phyloP scores from a whole-genome alignment of 306 rosid species.

The Cucumis sativus region DNA sequence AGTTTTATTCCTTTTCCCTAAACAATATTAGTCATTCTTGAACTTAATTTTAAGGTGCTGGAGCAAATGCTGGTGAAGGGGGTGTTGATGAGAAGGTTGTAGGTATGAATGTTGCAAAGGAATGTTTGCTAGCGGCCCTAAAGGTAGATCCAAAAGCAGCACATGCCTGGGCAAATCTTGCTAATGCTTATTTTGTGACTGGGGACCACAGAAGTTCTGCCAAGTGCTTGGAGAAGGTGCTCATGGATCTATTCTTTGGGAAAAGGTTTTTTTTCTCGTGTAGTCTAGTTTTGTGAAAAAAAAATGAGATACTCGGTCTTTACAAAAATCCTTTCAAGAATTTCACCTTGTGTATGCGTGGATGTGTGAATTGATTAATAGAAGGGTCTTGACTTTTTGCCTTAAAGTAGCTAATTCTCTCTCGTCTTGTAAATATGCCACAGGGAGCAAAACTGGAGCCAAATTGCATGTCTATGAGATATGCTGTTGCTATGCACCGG shows the following conservation, averaged over 20 bases:
- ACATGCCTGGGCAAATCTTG: slow-evolving; percentile 88
- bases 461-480: slow-evolving; percentile 83
- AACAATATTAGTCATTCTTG: not conserved
- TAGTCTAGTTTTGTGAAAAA: not conserved
- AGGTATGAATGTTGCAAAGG: slow-evolving; percentile 73
- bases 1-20: not conserved
- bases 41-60: slow-evolving; percentile 51
- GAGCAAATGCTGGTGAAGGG: slow-evolving; percentile 66
- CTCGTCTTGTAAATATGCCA: slow-evolving; percentile 2
- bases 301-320: not conserved
- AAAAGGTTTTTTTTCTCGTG: not conserved
- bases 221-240: slow-evolving; percentile 98
- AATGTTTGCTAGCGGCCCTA: slow-evolving; percentile 75
- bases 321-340: not conserved
- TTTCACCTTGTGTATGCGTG: not conserved
- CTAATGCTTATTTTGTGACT: slow-evolving; percentile 52
- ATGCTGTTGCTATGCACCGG: slow-evolving; percentile 72
- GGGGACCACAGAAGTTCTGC: slow-evolving; percentile 87
- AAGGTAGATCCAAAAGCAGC: slow-evolving; percentile 80
- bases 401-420: slow-evolving; percentile 10
- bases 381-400: not conserved
- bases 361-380: not conserved
- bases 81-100: slow-evolving; percentile 39
- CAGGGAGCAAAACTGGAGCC: slow-evolving; percentile 92
- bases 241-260: slow-evolving; percentile 1